Percentiles rank a stretch among this genome's conserved stretches.
Evolutionary conservation across 352 stramenopile genomes (phyloP).

Genomic region (Globisporangium camurandrum): DNA sequence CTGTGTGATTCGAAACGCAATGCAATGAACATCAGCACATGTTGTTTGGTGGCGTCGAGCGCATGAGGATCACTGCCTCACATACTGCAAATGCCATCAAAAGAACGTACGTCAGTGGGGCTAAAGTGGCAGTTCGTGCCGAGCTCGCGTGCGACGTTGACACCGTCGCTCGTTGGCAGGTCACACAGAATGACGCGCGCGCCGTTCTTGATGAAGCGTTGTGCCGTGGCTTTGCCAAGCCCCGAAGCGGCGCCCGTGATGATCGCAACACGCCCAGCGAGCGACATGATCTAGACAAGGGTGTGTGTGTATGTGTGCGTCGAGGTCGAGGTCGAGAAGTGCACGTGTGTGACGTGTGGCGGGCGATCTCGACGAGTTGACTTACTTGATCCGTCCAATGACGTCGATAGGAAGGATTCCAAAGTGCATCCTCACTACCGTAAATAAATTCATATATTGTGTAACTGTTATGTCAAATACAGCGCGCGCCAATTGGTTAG

Average conservation of each 20-base stretch:
- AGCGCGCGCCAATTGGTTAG: no score
- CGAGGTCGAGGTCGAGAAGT: background rate
- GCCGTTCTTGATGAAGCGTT: slow-evolving; percentile 83
- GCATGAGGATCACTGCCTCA: background rate
- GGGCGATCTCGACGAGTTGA: background rate
- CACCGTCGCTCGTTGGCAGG: slow-evolving; percentile 75
- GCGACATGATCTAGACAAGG: slow-evolving; percentile 28
- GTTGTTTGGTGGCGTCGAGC: no score
- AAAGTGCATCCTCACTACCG: background rate
- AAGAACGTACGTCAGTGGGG: slow-evolving; percentile 56
- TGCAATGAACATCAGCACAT: no score
- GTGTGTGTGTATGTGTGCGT: background rate
- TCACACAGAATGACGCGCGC: slow-evolving; percentile 91
- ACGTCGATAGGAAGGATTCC: slow-evolving; percentile 5
- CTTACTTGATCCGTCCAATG: slow-evolving; percentile 2
- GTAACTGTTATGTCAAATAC: no score
- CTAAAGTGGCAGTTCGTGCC: slow-evolving; percentile 77
- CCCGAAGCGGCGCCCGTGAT: slow-evolving; percentile 91
- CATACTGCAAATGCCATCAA: background rate
- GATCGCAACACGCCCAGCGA: slow-evolving; percentile 73
- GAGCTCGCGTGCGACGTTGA: slow-evolving; percentile 67
- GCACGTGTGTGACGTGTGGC: background rate
- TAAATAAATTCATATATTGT: background rate
- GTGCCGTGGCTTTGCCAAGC: slow-evolving; percentile 90
- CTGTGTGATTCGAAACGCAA: no score